Percentiles rank a stretch among this genome's conserved stretches.
Conservation (phyloP, 768 basidiomycete species). For the Vishniacozyma victoriae region DNA sequence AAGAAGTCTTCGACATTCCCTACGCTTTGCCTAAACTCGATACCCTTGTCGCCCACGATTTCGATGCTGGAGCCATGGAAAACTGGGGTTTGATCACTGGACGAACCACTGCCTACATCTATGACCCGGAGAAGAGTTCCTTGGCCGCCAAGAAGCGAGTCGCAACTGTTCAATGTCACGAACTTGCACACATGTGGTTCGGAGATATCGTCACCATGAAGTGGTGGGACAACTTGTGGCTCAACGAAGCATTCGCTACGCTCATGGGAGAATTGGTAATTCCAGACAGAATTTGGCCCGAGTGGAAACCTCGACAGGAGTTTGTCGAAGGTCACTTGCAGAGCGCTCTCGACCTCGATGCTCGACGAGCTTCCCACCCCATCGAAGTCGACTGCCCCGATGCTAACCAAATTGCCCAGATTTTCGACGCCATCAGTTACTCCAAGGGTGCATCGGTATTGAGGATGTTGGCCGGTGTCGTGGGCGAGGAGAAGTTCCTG, state of each 20-base stretch:
- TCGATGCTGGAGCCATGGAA: constrained; percentile 83
- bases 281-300: constrained; percentile 61
- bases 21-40: constrained; percentile 93
- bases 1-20: constrained; percentile 83
- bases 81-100: constrained; percentile 77
- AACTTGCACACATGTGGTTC: constrained; percentile 59
- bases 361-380: constrained; percentile 81
- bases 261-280: constrained; percentile 87
- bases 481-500: constrained; percentile 82
- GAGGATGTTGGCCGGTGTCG: constrained; percentile 82
- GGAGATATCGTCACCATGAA: constrained; percentile 90
- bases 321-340: constrained; percentile 76
- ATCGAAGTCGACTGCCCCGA: constrained; percentile 87
- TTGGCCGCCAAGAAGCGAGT: constrained; percentile 71
- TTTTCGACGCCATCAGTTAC: constrained; percentile 83
- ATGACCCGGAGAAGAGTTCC: constrained; percentile 70
- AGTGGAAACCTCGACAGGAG: constrained; percentile 74
- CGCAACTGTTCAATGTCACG: constrained; percentile 72
- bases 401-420: constrained; percentile 77
- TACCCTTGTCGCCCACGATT: constrained; percentile 79
- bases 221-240: constrained; percentile 49
- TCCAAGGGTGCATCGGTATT: constrained; percentile 67
- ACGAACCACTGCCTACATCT: constrained; percentile 69
- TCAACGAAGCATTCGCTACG: constrained; percentile 66
- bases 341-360: constrained; percentile 72